Percentiles rank a stretch among this genome's conserved stretches.
Evolutionary conservation across 2,329 filamentous ascomycete genomes (phyloP).

Genomic region (Xylariales sp.): DNA sequence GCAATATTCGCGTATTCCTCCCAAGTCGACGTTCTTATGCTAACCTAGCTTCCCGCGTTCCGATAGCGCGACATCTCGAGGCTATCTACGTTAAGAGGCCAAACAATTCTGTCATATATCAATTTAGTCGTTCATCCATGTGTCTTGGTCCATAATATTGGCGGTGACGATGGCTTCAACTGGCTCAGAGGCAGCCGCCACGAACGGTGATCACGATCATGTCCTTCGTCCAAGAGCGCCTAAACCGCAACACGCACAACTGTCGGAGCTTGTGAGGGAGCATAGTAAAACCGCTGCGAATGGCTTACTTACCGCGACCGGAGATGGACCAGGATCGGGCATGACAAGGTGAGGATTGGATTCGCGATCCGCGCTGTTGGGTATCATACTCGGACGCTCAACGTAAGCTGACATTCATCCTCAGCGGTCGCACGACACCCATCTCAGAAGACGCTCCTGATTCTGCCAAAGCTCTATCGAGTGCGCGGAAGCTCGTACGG

Average conservation of each 20-base stretch:
- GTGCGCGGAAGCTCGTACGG: conserved; percentile 76
- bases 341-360: conserved; percentile 44
- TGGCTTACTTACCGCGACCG: conserved; percentile 28
- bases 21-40: too few species aligned
- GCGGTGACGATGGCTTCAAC: conserved; percentile 10
- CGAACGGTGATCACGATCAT: conserved; percentile 32
- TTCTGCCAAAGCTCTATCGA: conserved; percentile 80
- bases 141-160: too few species aligned
- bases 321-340: conserved; percentile 34
- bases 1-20: too few species aligned
- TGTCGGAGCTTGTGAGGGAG: conserved; percentile 39
- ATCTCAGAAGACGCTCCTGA: conserved; percentile 88
- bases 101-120: too few species aligned
- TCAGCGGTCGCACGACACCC: conserved; percentile 77
- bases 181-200: conserved; percentile 9
- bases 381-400: too few species aligned
- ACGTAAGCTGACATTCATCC: too few species aligned
- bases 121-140: too few species aligned
- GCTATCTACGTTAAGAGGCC: too few species aligned
- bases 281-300: conserved; percentile 34
- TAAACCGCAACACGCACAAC: conserved; percentile 44
- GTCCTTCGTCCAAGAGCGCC: conserved; percentile 45
- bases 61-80: too few species aligned
- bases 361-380: too few species aligned
- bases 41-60: too few species aligned